Conservation (phyloP, 495 filamentous ascomycete genomes). For the Aspergillus ostianus region DNA sequence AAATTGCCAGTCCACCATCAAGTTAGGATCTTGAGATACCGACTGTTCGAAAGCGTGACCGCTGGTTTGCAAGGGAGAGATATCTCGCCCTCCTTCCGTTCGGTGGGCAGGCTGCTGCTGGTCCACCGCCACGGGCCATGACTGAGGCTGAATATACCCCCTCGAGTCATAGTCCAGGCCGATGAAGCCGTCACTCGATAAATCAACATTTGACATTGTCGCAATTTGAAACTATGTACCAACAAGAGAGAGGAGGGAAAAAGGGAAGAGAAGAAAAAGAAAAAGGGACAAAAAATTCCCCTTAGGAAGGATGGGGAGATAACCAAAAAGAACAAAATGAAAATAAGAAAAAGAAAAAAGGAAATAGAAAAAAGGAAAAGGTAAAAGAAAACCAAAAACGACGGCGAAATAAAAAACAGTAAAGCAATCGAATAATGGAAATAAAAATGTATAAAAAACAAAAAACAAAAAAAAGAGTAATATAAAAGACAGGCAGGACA, state of each 20-base stretch:
- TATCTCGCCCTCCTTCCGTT: conserved; percentile 38
- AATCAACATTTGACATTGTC: conserved; percentile 47
- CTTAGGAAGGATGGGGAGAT: conserved; percentile 10
- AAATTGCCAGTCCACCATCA: conserved; percentile 53
- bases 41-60: conserved; percentile 47
- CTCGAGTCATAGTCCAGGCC: conserved; percentile 50
- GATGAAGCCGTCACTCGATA: conserved; percentile 45
- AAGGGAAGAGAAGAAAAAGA: conserved; percentile 11
- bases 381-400: conserved; percentile 8
- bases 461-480: background rate
- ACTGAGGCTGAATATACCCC: conserved; percentile 42
- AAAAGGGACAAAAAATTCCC: conserved; percentile 8
- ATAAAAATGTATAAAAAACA: conserved; percentile 10
- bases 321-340: conserved; percentile 20
- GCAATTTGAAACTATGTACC: conserved; percentile 13
- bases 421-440: conserved; percentile 5
- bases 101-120: conserved; percentile 31
- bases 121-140: conserved; percentile 46
- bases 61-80: conserved; percentile 48
- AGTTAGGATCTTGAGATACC: conserved; percentile 42
- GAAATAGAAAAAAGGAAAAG: conserved; percentile 9
- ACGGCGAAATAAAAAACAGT: conserved; percentile 8
- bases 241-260: conserved; percentile 8
- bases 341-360: conserved; percentile 9
- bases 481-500: conserved; percentile 3